Percentiles rank a stretch among this genome's conserved stretches.
Evolutionary conservation across 306 rosid genomes (phyloP).

Genomic region (Fagus crenata): DNA sequence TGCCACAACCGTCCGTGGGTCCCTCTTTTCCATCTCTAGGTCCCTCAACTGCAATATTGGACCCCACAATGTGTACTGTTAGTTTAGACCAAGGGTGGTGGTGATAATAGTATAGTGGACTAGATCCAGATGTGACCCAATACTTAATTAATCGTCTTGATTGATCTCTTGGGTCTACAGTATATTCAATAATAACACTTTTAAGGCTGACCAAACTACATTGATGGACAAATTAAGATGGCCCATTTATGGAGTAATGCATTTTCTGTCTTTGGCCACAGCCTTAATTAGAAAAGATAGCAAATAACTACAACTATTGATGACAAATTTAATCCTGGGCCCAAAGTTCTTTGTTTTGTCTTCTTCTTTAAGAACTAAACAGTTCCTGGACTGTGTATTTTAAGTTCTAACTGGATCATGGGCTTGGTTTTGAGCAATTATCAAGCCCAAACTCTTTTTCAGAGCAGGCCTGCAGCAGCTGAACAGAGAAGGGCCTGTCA

Average conservation of each 20-base stretch:
- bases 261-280: no score
- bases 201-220: no score
- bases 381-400: background rate
- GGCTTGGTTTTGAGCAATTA: background rate
- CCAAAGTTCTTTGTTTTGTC: background rate
- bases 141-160: no score
- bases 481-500: background rate
- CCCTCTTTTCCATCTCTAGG: slow-evolving; percentile 46
- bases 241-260: no score
- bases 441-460: slow-evolving; percentile 1
- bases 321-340: no score
- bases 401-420: background rate
- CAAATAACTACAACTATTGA: no score
- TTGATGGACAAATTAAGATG: no score
- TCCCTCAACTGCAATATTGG: slow-evolving; percentile 60
- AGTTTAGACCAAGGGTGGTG: background rate
- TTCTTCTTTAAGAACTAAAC: background rate
- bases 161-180: no score
- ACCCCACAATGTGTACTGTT: slow-evolving; percentile 20
- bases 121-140: background rate
- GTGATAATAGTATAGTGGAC: background rate
- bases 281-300: no score
- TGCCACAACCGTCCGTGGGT: slow-evolving; percentile 79
- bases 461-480: background rate
- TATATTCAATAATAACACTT: no score